Evolutionary conservation across 2,329 filamentous ascomycete genomes (phyloP).

Genomic region (Penicillium sp.): DNA sequence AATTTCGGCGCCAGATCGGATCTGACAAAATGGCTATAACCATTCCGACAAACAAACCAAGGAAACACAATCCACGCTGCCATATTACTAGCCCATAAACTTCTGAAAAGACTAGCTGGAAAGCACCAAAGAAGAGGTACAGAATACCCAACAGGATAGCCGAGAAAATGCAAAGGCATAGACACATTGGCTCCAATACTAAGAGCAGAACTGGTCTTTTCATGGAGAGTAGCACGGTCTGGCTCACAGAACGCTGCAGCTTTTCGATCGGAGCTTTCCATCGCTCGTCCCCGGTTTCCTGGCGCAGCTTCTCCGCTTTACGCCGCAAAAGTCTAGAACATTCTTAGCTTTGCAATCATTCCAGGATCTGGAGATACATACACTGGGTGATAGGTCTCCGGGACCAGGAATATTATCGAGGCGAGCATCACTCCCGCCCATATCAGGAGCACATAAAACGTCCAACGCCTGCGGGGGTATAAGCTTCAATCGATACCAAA

Average conservation of each 20-base stretch:
- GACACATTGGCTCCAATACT: conserved; percentile 78
- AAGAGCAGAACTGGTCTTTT: conserved; percentile 75
- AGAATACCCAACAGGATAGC: conserved; percentile 83
- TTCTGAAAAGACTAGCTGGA: conserved; percentile 72
- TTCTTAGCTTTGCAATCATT: conserved; percentile 44
- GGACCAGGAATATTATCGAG: conserved; percentile 70
- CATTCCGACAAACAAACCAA: conserved; percentile 55
- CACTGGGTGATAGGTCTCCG: conserved; percentile 76
- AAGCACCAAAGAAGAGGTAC: conserved; percentile 89
- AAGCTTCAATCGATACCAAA: neutral
- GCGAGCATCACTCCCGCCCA: conserved; percentile 69
- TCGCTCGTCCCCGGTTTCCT: conserved; percentile 72
- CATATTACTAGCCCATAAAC: conserved; percentile 76
- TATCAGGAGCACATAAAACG: conserved; percentile 80
- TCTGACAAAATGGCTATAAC: conserved; percentile 46
- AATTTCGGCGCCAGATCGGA: conserved; percentile 49
- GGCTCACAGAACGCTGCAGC: conserved; percentile 63
- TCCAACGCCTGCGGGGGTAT: conserved; percentile 62
- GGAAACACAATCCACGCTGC: conserved; percentile 76
- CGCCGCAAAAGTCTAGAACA: conserved; percentile 58
- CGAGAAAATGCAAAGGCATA: conserved; percentile 77
- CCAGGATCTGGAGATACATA: conserved; percentile 21
- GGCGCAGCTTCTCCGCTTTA: conserved; percentile 69
- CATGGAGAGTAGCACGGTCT: conserved; percentile 59
- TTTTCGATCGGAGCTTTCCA: conserved; percentile 79